These are phyloP conservation scores for Eimeria falciformis DNA, from an alignment of 169 alveolate species.

Conservation along the genomic window DNA sequence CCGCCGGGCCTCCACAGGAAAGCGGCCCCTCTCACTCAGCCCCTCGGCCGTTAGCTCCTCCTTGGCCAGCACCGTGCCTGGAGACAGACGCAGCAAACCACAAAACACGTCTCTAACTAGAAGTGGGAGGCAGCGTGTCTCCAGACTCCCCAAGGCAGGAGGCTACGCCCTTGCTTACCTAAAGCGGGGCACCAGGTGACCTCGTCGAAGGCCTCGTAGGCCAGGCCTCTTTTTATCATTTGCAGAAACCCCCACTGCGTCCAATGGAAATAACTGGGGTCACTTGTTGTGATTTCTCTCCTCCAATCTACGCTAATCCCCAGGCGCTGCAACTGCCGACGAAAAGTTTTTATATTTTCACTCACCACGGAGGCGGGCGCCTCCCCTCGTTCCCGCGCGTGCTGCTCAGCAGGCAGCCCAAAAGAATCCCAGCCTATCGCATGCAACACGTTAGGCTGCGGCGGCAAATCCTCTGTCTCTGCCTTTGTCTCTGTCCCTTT, in stretches of 20 bases:
- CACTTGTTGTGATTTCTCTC: conserved; percentile 91
- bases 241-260: conserved; percentile 93
- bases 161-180: conserved; percentile 63
- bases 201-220: conserved; percentile 86
- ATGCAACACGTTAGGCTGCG: conserved; percentile 87
- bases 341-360: conserved; percentile 88
- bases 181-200: conserved; percentile 93
- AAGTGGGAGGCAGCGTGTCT: no score
- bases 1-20: conserved; percentile 86
- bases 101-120: background rate
- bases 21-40: conserved; percentile 90
- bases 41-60: conserved; percentile 93
- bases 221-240: conserved; percentile 87
- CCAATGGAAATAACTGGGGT: conserved; percentile 90
- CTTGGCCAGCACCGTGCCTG: conserved; percentile 93
- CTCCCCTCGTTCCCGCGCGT: conserved; percentile 87
- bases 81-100: background rate
- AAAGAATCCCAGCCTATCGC: conserved; percentile 97
- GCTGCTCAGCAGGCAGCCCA: conserved; percentile 95
- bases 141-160: no score
- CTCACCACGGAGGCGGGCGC: conserved; percentile 86
- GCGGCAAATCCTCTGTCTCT: conserved; percentile 80
- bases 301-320: conserved; percentile 94
- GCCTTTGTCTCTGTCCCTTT: conserved; percentile 14
- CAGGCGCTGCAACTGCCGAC: conserved; percentile 86